Evolutionary conservation across 176 grass and related monocot species (phyloP), one percentile per base, ranked within the genome.

Genomic region (Hsuehochloa calcarea): DNA sequence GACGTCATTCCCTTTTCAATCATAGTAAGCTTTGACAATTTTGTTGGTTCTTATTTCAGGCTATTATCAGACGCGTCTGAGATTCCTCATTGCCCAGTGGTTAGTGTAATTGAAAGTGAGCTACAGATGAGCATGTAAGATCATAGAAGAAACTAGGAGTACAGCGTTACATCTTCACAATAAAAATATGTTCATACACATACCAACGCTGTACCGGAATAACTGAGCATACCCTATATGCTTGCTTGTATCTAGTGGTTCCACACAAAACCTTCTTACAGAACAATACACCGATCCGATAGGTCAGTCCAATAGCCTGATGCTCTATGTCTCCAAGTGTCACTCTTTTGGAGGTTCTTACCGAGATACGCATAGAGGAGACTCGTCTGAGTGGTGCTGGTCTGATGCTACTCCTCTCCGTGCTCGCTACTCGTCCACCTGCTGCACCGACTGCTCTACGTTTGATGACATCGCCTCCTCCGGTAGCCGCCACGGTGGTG

Each of bases 261-360:
- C 39, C 37, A 58, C 49, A 61, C 45, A 47, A 4, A 34, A 66
- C 80, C 65, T 74, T 90, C 22, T 68, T 90, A 90, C 84, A 87
- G 34, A 58, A 74, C 9, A 79, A 16, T 37, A 58, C 65, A 90
- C 8, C 49, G 65, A 43, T 44, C 45, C 11, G 15, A 65, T 40
- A 31, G 65, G 56, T 55, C 37, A 55, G 66, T 78, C 7, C 27
- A 49, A 40, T 39, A 66, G 47, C 59, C 22, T 73, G 65, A 72
- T 5, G 22, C 46, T 31, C 79, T 19, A 23, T 26, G 37, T 44
- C 58, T 58, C 58, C 20, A 46, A 47, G 43, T n/a, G n/a, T n/a
- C n/a, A n/a, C n/a, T n/a, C n/a, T n/a, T n/a, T n/a, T n/a, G n/a
- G n/a, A n/a, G n/a, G n/a, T n/a, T n/a, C n/a, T n/a, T n/a, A n/a